Evolutionary conservation across 1,139 yeast species (phyloP), one percentile per base, ranked within the genome.

Genomic region (Lodderomyces parapsilosis): DNA sequence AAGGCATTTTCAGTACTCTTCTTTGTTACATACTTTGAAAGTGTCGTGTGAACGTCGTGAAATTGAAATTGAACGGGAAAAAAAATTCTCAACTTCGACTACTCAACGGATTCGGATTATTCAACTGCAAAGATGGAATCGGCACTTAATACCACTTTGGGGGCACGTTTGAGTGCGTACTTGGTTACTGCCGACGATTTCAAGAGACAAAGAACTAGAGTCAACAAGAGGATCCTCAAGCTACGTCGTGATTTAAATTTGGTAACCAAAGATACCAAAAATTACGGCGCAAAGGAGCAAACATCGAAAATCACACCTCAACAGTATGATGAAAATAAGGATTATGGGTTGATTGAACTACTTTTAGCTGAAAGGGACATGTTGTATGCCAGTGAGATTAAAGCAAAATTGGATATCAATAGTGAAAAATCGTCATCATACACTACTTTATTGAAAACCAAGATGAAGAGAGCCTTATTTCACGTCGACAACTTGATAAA

Each of bases 291-390:
- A 9, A 76, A 78, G 45, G 72, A 74, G 46, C 68, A 74, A 55
- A 60, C 65, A 6, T 60, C 73, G 34, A 60, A 65, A 22, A 71
- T 83, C 34, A 54, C 71, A 2, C 45, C 60, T 0, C 77, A 68
- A n/a, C 75, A 80, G 46, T 79, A 80, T 53, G 62, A 60, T 3
- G 47, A 56, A n/a, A 75, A 83, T 53, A 50, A 63, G 9, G 62
- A 67, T 43, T 76, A 62, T 54, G 87, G 81, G 11, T 52, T 62
- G 32, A 60, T 86, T 17, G 60, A 77, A 19, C 66, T 86, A 25
- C 65, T 75, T 47, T 71, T 76, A 9, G 81, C 85, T 0, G 96
- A 88, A 60, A 73, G 93, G 54, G 84, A 85, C 50, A 67, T 83
- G 59, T 71, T 88, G 31, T 80, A 77, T 54, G 86, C 91, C 0